Base-by-base conservation (phyloP, 768 basidiomycete species). In the Cystobasidium ongulense region DNA sequence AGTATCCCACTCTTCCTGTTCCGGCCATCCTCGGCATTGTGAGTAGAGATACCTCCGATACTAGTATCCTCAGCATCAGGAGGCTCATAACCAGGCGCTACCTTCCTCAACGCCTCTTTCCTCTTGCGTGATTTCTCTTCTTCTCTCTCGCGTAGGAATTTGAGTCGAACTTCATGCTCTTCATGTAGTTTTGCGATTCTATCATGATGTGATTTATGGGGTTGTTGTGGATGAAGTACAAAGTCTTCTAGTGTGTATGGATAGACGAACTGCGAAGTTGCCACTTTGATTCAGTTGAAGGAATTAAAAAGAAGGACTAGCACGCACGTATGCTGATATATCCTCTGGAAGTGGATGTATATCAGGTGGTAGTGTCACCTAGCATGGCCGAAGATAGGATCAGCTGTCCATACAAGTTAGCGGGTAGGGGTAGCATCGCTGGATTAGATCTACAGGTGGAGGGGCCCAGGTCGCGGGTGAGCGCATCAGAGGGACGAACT, bases 321-420 rank as follows among this genome's bases (percentile, higher is more conserved):
- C 5, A 81, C 87, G 78, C 76, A 94, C 95, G 80, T 98, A 98
- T 75, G 90, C 86, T 0, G 87, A 88, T 2, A 98, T 88, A 39
- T 89, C 90, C 29, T 93, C 90, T 2, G 95, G 95, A 0, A 98
- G 84, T 0, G 95, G 95, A 77, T 97, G 94, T 27, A 98, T 92
- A 78, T 97, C 93, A 59, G 86, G 89, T 2, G 95, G 92, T 2
- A 92, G 84, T 76, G 89, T 85, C 31, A 96, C 87, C 94, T 97
- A 78, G 1, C 10, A 46, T 62, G 54, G 1, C 50, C 15, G 11
- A 54, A 25, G 62, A 17, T 36, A 39, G 18, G 61, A 27, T 18
- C 15, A n/a, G 35, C 5, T 33, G 15, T 41, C 39, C n/a, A n/a
- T n/a, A n/a, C n/a, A n/a, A n/a, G n/a, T n/a, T n/a, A n/a, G n/a